Evolutionary conservation across 1,284 basidiomycete genomes (phyloP).

Genomic region (Ustilago trichophora): DNA sequence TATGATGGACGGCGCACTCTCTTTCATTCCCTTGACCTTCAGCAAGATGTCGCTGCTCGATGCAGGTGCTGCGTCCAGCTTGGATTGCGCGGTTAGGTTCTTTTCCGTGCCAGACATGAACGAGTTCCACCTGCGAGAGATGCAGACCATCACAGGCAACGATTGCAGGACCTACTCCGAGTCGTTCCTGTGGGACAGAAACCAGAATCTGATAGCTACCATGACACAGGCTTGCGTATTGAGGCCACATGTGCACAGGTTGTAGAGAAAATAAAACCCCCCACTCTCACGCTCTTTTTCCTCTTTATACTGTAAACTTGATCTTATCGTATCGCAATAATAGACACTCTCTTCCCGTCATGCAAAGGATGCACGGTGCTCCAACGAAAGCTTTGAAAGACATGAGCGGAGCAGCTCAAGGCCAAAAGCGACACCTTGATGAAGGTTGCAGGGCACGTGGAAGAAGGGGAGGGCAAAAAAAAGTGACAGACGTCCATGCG

Average conservation of each 20-base stretch:
- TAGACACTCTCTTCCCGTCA: too few species aligned
- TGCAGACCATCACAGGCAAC: slow-evolving; percentile 37
- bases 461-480: too few species aligned
- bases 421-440: not conserved
- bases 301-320: too few species aligned
- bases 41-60: slow-evolving; percentile 37
- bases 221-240: slow-evolving; percentile 52
- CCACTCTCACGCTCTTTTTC: too few species aligned
- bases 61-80: slow-evolving; percentile 42
- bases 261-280: too few species aligned
- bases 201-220: slow-evolving; percentile 35
- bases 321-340: too few species aligned
- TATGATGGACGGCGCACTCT: slow-evolving; percentile 54
- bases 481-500: slow-evolving; percentile 4
- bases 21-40: slow-evolving; percentile 60
- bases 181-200: slow-evolving; percentile 37
- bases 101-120: slow-evolving; percentile 49
- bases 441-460: too few species aligned
- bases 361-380: too few species aligned
- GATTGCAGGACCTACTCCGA: slow-evolving; percentile 53
- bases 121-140: slow-evolving; percentile 51
- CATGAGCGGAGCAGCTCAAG: too few species aligned
- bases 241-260: slow-evolving; percentile 13
- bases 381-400: too few species aligned
- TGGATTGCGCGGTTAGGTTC: slow-evolving; percentile 61